These are phyloP conservation scores for Tolypocladium sp. DNA, from an alignment of 2,329 filamentous ascomycete species.

Conservation along the genomic window DNA sequence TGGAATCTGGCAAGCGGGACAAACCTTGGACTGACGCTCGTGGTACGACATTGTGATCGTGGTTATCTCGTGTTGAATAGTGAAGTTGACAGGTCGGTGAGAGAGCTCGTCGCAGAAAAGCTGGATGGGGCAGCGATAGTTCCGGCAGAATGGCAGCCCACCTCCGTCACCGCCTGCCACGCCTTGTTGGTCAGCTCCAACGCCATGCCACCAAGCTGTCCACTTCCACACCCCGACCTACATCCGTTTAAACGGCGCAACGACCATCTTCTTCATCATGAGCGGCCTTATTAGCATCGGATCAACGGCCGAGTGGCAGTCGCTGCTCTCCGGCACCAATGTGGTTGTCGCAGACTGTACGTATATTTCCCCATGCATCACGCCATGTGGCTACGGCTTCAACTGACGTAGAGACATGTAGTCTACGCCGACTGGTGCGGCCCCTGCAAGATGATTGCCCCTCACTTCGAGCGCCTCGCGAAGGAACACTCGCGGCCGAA, in stretches of 20 bases:
- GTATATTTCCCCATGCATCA: slow-evolving; percentile 13
- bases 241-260: not conserved
- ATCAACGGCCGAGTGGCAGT: slow-evolving; percentile 62
- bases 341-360: slow-evolving; percentile 88
- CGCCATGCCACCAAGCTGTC: not conserved
- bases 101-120: slow-evolving; percentile 4
- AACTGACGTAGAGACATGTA: slow-evolving; percentile 28
- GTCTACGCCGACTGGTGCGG: slow-evolving; percentile 95
- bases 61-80: not conserved
- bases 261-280: slow-evolving; percentile 23
- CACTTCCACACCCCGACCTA: not conserved
- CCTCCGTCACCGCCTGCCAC: slow-evolving; percentile 8
- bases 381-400: not conserved
- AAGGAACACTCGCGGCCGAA: slow-evolving; percentile 70
- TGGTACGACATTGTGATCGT: slow-evolving; percentile 19
- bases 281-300: slow-evolving; percentile 44
- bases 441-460: slow-evolving; percentile 87
- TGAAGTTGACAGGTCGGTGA: not conserved
- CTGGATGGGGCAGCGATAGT: not conserved
- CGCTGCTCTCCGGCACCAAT: slow-evolving; percentile 60
- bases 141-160: slow-evolving; percentile 16
- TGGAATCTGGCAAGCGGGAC: not conserved
- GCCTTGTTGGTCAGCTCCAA: slow-evolving; percentile 10
- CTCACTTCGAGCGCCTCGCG: slow-evolving; percentile 77
- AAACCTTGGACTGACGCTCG: slow-evolving; percentile 22